phyloP scores from a whole-genome alignment of 2,329 filamentous ascomycete genomes.

The Alternaria rosae region DNA sequence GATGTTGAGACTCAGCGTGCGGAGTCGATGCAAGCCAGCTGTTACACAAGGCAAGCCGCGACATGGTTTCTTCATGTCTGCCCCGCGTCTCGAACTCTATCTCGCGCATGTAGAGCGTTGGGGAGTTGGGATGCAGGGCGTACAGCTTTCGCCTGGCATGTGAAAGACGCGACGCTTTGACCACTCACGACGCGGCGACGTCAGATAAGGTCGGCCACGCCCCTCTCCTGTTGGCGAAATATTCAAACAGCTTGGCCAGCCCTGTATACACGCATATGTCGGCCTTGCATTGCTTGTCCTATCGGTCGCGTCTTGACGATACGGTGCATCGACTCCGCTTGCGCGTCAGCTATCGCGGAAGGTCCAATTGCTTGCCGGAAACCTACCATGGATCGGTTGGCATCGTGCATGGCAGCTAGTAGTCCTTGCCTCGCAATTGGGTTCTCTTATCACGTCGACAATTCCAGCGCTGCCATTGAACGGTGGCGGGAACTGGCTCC shows the following conservation, averaged over 20 bases:
- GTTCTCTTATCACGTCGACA: constrained; percentile 10
- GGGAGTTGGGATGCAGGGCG: constrained; percentile 22
- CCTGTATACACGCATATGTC: background rate
- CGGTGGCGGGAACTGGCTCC: constrained; percentile 7
- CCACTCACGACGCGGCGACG: constrained; percentile 13
- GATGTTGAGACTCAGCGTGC: constrained; percentile 1
- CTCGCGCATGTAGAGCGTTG: constrained; percentile 17
- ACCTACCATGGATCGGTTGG: constrained; percentile 8
- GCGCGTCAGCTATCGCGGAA: constrained; percentile 1
- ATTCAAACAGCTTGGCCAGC: background rate
- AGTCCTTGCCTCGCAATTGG: constrained; percentile 7
- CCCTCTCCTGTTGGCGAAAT: constrained; percentile 13
- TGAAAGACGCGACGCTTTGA: constrained; percentile 30
- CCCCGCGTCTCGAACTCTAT: constrained; percentile 12
- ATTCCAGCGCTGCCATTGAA: constrained; percentile 1
- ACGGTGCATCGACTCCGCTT: background rate
- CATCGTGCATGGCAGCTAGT: background rate
- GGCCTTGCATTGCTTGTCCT: background rate
- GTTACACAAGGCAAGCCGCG: constrained; percentile 7
- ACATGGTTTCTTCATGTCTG: constrained; percentile 7
- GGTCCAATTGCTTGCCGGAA: background rate
- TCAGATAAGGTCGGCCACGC: constrained; percentile 16
- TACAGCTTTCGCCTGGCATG: constrained; percentile 25
- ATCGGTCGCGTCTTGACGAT: background rate
- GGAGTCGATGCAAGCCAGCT: constrained; percentile 2